A percentile compares a stretch with the other conserved stretches of the same genome.
Evolutionary conservation across 1,284 basidiomycete genomes (phyloP).

Genomic region (Afroboletus lepidellus): DNA sequence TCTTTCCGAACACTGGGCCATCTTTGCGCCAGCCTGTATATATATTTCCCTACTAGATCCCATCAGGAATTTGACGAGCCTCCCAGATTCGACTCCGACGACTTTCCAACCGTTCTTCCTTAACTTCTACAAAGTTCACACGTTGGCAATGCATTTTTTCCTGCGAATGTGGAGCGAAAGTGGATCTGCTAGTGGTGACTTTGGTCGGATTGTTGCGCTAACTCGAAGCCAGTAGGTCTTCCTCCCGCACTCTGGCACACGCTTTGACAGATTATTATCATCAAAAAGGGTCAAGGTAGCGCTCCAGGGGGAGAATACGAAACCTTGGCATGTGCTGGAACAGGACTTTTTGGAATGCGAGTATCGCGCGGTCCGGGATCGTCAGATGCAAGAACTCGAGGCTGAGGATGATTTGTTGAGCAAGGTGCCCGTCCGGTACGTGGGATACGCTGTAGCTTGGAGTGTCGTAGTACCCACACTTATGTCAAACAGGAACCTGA

Average conservation of each 20-base stretch:
- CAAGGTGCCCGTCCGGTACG: constrained; percentile 81
- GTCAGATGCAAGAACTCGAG: constrained; percentile 94
- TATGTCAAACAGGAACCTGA: constrained; percentile 63
- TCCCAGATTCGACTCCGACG: constrained; percentile 73
- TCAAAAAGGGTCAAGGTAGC: constrained; percentile 69
- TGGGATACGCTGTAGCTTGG: constrained; percentile 10
- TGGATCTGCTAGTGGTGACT: constrained; percentile 78
- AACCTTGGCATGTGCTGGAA: constrained; percentile 85
- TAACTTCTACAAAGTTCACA: constrained; percentile 82
- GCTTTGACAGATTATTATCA: constrained; percentile 2
- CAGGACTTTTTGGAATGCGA: constrained; percentile 83
- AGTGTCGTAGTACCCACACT: constrained; percentile 1
- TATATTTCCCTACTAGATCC: constrained; percentile 17
- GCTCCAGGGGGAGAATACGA: constrained; percentile 71
- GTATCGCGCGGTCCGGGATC: constrained; percentile 84
- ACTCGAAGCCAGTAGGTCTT: constrained; percentile 80
- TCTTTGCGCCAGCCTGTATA: constrained; percentile 75
- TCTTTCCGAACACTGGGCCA: constrained; percentile 84
- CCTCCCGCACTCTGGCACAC: constrained; percentile 5
- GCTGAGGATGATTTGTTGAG: constrained; percentile 87
- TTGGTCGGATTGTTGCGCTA: constrained; percentile 78
- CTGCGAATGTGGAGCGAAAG: constrained; percentile 95
- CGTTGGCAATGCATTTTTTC: constrained; percentile 85
- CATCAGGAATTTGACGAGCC: constrained; percentile 20
- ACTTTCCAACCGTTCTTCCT: constrained; percentile 90